These are phyloP conservation scores for Elaeis guineensis DNA, from an alignment of 176 grass and related monocot species.

Conservation along the genomic window DNA sequence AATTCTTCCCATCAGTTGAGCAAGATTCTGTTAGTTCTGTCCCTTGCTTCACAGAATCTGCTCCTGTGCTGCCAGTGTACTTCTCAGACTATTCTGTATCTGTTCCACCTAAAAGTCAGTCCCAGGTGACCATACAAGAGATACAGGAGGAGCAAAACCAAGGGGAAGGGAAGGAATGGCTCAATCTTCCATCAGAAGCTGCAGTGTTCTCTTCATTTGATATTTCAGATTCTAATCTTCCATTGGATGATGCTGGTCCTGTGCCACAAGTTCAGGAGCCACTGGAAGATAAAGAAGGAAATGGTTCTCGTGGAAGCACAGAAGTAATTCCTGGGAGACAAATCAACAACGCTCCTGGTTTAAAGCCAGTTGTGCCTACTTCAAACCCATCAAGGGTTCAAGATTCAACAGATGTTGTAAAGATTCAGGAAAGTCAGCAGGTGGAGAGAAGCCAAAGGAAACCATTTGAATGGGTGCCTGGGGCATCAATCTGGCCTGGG, in stretches of 20 bases:
- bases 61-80: slow-evolving; percentile 21
- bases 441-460: slow-evolving; percentile 11
- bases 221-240: slow-evolving; percentile 10
- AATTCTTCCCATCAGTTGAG: slow-evolving; percentile 12
- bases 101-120: slow-evolving; percentile 24
- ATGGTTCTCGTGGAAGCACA: neutral
- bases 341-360: neutral
- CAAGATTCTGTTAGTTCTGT: slow-evolving; percentile 29
- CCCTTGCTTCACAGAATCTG: slow-evolving; percentile 28
- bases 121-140: slow-evolving; percentile 14
- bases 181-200: slow-evolving; percentile 16
- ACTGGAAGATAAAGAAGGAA: slow-evolving; percentile 17
- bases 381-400: neutral
- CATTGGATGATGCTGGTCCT: slow-evolving; percentile 4
- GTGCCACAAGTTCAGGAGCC: slow-evolving; percentile 4
- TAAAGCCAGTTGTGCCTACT: slow-evolving; percentile 4
- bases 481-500: neutral
- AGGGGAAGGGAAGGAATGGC: slow-evolving; percentile 4
- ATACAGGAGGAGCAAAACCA: slow-evolving; percentile 22
- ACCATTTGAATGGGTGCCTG: slow-evolving; percentile 3
- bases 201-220: slow-evolving; percentile 20
- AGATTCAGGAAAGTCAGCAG: slow-evolving; percentile 3
- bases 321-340: slow-evolving; percentile 12
- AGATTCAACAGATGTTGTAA: slow-evolving; percentile 8
- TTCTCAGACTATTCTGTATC: slow-evolving; percentile 33